Percentiles rank a stretch among this genome's conserved stretches.
These are phyloP conservation scores for Amauroascus niger DNA, from an alignment of 2,329 filamentous ascomycete genomes.

Conservation along the genomic window DNA sequence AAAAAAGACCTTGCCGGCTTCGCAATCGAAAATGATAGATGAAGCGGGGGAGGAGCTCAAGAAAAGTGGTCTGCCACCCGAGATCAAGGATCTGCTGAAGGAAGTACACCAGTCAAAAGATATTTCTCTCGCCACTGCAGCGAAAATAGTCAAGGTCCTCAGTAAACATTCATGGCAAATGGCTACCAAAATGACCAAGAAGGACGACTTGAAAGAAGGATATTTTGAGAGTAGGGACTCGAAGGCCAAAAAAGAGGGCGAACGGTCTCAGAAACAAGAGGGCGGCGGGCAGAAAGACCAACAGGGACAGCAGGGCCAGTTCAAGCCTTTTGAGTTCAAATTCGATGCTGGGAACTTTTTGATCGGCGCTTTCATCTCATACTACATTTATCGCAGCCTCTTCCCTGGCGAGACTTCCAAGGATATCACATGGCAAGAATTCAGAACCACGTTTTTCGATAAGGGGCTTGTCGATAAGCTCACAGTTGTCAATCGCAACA, in stretches of 20 bases:
- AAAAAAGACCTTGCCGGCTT: slow-evolving; percentile 50
- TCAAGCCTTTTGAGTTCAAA: slow-evolving; percentile 40
- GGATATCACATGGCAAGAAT: slow-evolving; percentile 97
- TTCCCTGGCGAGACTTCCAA: slow-evolving; percentile 56
- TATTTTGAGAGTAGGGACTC: slow-evolving; percentile 2
- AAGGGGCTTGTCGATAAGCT: slow-evolving; percentile 94
- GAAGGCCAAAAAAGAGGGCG: slow-evolving; percentile 5
- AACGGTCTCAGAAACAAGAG: slow-evolving; percentile 17
- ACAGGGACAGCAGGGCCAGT: slow-evolving; percentile 26
- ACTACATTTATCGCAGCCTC: slow-evolving; percentile 54
- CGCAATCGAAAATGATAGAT: slow-evolving; percentile 52
- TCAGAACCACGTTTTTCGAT: slow-evolving; percentile 84
- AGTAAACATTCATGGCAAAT: slow-evolving; percentile 47
- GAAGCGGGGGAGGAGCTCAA: slow-evolving; percentile 54
- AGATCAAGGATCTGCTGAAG: slow-evolving; percentile 56
- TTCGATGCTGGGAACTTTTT: slow-evolving; percentile 48
- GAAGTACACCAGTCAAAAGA: slow-evolving; percentile 40
- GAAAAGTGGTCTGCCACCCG: slow-evolving; percentile 58
- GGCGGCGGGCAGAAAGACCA: slow-evolving; percentile 26
- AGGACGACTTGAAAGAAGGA: slow-evolving; percentile 19
- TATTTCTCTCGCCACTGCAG: slow-evolving; percentile 47
- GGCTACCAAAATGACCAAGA: slow-evolving; percentile 30
- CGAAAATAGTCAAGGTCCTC: slow-evolving; percentile 51
- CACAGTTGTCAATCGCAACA: slow-evolving; percentile 64
- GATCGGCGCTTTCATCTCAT: slow-evolving; percentile 51